A percentile compares a stretch with the other conserved stretches of the same genome.
These are phyloP conservation scores for Oligophagozyma castellii DNA, from an alignment of 1,139 yeast genomes.

Conservation along the genomic window DNA sequence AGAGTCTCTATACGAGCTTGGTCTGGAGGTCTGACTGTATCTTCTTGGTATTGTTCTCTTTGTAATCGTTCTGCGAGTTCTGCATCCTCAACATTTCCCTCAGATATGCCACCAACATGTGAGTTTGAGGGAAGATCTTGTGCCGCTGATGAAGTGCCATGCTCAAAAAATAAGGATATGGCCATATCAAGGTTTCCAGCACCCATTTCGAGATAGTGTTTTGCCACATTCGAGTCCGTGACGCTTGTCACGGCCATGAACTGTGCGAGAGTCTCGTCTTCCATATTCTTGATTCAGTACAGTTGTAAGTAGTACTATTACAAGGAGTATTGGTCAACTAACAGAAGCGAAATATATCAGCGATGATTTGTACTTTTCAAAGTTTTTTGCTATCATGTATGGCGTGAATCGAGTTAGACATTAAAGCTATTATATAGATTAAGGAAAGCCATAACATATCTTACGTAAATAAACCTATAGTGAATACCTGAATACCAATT, in stretches of 20 bases:
- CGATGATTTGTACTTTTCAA: too few species aligned
- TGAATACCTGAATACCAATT: too few species aligned
- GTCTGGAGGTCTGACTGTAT: constrained; percentile 58
- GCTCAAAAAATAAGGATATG: constrained; percentile 71
- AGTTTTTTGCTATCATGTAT: too few species aligned
- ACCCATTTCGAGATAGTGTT: constrained; percentile 66
- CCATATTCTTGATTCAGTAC: constrained; percentile 18
- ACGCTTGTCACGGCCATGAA: constrained; percentile 80
- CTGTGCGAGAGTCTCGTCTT: constrained; percentile 47
- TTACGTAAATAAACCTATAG: too few species aligned
- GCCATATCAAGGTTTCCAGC: constrained; percentile 76
- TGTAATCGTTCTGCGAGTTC: constrained; percentile 53
- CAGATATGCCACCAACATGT: constrained; percentile 4
- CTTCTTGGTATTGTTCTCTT: constrained; percentile 43
- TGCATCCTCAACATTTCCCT: constrained; percentile 33
- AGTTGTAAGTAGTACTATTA: too few species aligned
- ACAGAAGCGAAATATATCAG: too few species aligned
- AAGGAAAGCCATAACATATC: too few species aligned
- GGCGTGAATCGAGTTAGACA: too few species aligned
- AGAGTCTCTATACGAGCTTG: constrained; percentile 73
- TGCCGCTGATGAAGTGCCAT: constrained; percentile 31
- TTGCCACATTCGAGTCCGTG: constrained; percentile 55
- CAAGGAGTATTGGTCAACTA: too few species aligned
- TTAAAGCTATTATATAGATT: too few species aligned
- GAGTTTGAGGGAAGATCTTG: constrained; percentile 5